Conservation (phyloP, 2,329 filamentous ascomycete genomes). For the Paecilomyces variotii region DNA sequence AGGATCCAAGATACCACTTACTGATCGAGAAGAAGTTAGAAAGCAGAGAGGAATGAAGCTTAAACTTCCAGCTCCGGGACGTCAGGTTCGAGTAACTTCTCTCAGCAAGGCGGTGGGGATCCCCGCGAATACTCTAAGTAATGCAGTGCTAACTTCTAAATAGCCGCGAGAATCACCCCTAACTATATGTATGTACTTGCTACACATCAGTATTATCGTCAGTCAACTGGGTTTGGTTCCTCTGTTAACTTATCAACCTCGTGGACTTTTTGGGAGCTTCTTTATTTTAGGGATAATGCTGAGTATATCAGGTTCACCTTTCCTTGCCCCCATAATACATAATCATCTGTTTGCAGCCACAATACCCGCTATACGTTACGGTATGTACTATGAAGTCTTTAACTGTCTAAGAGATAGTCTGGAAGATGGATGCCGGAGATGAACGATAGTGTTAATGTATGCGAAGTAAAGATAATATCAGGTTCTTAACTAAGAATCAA, state of each 20-base stretch:
- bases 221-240: too few relatives aligned
- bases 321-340: too few relatives aligned
- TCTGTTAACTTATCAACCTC: too few relatives aligned
- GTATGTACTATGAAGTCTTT: too few relatives aligned
- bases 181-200: background rate
- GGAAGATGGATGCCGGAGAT: background rate
- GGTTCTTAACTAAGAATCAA: background rate
- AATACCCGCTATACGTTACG: too few relatives aligned
- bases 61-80: background rate
- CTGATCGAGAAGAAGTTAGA: background rate
- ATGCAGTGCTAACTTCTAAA: too few relatives aligned
- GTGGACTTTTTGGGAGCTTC: too few relatives aligned
- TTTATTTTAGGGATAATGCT: too few relatives aligned
- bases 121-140: background rate
- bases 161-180: too few relatives aligned
- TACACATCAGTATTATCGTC: too few relatives aligned
- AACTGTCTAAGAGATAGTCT: background rate
- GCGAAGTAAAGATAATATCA: background rate
- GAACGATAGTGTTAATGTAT: background rate
- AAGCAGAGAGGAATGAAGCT: background rate
- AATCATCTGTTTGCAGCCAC: too few relatives aligned
- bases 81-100: constrained; percentile 1
- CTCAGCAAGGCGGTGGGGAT: background rate
- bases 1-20: background rate
- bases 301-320: too few relatives aligned